Base-by-base conservation (phyloP, 225 moss, liverwort and hornwort species). In the Antitrichia curtipendula region DNA sequence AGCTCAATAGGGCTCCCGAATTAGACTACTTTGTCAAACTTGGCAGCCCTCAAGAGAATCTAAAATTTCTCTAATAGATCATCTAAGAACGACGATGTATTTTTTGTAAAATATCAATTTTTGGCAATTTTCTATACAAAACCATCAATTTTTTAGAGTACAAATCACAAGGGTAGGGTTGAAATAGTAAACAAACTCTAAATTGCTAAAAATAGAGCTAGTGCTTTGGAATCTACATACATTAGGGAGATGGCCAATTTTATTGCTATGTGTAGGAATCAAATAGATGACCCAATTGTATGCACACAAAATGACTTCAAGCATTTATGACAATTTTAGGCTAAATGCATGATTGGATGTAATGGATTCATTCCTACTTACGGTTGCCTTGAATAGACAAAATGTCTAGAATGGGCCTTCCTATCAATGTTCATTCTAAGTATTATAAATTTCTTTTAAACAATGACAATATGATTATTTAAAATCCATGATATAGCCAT, bases 151-250 rank as follows among this genome's bases (percentile, higher is more conserved):
- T 24, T 69, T 40, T 8, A 21, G 25, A 40, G 4, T 15, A 14
- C 0, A 25, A 40, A 38, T 40, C 2, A 1, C 69, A 25, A 69
- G 1, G 3, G 14, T 41, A 3, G 0, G 0, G 0, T 5, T 14
- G 4, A 40, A 69, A 69, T 69, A 69, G 8, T 3, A 25, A 69
- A 69, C 5, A 40, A 24, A 13, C 5, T 24, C 24, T n/a, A 13
- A 24, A 5, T 41, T 68, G 7, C 4, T 36, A 43, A 24, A 8
- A 16, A 27, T 41, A 25, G 25, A 70, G 8, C 70, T 41, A 15
- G 0, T 25, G 3, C 1, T 41, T 1, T 40, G 4, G 4, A 24
- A 3, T 70, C 27, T 1, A 41, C 9, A 27, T 27, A 27, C 16
- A 43, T 41, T 43, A 8, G 5, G 5, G 1, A 12, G 2, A 0